Evolutionary conservation across 495 filamentous ascomycete genomes (phyloP), one percentile per base, ranked within the genome.

Genomic region (Hypoxylon subgilvum): DNA sequence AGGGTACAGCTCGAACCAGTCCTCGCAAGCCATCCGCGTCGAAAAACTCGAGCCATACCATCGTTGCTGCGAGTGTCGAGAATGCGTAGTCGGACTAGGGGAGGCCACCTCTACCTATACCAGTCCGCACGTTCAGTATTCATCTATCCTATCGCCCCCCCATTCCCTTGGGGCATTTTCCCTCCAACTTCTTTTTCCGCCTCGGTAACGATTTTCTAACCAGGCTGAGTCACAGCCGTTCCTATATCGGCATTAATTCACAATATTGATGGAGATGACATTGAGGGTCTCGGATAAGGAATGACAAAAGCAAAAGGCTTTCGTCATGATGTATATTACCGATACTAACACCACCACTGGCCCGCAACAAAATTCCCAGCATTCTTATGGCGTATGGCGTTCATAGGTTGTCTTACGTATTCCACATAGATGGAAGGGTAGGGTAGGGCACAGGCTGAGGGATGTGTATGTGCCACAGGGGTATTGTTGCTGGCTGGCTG

Each of bases 21-120:
- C 49, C 66, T 3, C 68, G 67, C 38, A 44, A 63, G 35, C 55
- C 66, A 6, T 38, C 64, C 0, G n/a, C n/a, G n/a, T 60, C 69
- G 6, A 62, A 65, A 12, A 66, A 68, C 42, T 63, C 67, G 13
- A 55, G 49, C 16, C 42, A 47, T 19, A 69, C 57, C 4, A 65
- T 71, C 19, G 36, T 65, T 19, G 63, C 63, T 1, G 53, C 61
- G 3, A 44, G 52, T 2, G 10, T 38, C 1, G 60, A 61, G 35
- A 62, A 49, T 30, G 22, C 18, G 4, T 39, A 27, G 22, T 4
- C 27, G 5, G 54, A 40, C 25, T 34, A 34, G 31, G 31, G 4
- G 31, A 34, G n/a, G n/a, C n/a, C n/a, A 34, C 31, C 2, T 13
- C 8, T 34, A 4, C n/a, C n/a, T 3, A 34, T 12, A 10, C 9